These are phyloP conservation scores for Phaeophleospora eucalypticola DNA, from an alignment of 2,329 filamentous ascomycete species.

Conservation along the genomic window DNA sequence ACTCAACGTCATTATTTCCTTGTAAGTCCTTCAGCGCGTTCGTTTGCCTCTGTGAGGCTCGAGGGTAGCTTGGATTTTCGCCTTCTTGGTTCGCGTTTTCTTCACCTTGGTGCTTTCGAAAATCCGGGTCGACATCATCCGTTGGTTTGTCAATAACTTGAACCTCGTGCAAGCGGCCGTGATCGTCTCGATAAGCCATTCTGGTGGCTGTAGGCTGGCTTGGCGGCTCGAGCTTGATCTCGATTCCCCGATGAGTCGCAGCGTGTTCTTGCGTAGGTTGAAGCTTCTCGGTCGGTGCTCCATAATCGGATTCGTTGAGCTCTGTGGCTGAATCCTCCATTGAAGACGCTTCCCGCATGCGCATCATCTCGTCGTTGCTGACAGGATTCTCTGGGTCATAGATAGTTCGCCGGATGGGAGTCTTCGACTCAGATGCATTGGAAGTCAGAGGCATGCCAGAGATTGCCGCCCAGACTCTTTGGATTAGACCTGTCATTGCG, in stretches of 20 bases:
- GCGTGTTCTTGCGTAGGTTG: background rate
- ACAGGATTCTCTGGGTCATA: conserved; percentile 19
- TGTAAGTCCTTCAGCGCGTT: conserved; percentile 2
- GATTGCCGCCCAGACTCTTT: conserved; percentile 16
- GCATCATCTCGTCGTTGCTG: conserved; percentile 15
- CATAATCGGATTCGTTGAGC: conserved; percentile 9
- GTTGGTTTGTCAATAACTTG: conserved; percentile 21
- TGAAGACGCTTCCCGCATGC: conserved; percentile 9
- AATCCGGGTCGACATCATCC: conserved; percentile 7
- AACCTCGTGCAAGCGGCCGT: conserved; percentile 19
- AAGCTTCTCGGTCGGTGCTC: conserved; percentile 11
- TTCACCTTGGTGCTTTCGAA: background rate
- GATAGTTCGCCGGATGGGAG: conserved; percentile 13
- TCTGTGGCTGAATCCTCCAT: conserved; percentile 7
- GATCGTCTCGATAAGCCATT: conserved; percentile 15
- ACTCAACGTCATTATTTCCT: background rate
- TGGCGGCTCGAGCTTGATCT: conserved; percentile 17
- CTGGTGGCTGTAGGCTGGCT: conserved; percentile 15
- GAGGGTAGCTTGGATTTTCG: too few species aligned
- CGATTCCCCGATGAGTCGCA: conserved; percentile 2
- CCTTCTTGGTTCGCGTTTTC: too few species aligned
- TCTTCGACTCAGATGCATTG: conserved; percentile 11
- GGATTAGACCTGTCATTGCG: conserved; percentile 17
- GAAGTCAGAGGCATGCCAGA: conserved; percentile 15
- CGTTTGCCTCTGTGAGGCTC: background rate